Evolutionary conservation across 768 basidiomycete species (phyloP), one percentile per base, ranked within the genome.

Genomic region (Tubosaeta sp.): DNA sequence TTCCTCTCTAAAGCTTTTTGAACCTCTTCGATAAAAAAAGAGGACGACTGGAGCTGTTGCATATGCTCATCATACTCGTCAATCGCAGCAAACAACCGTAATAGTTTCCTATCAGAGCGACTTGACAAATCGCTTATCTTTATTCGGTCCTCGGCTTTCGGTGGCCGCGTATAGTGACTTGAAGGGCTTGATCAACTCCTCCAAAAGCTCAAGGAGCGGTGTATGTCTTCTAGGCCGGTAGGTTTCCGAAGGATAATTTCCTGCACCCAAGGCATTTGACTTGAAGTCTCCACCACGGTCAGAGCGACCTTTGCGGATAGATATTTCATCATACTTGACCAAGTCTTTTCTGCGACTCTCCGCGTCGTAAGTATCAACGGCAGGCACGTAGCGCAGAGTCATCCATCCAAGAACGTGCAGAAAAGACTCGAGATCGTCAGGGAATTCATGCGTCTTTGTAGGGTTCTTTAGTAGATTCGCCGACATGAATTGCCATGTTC

Each of bases 351-450:
- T 27, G 6, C 27, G 27, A 9, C 9, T 9, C 6, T 6, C 27
- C 9, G 27, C 27, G 9, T 27, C 27, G 39, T 44, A 51, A 0
- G 9, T 3, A 4, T 46, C 34, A 4, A 19, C 13, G 18, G 41
- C 32, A 31, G 29, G 45, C 13, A 41, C 34, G 13, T 39, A 40
- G 7, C 21, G 25, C 13, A 48, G 14, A 12, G 19, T 49, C 14
- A 4, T 53, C 51, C 55, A 47, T 11, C 27, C 46, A 0, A 55
- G 31, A 18, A 54, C 48, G 39, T 62, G 53, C 32, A 59, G n/a
- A 46, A 71, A 69, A 0, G 71, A 70, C 46, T 71, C 66, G 8
- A 71, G 43, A 40, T 72, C 67, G 24, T 70, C 67, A 21, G 58
- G 46, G n/a, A 68, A 49, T 1, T 25, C 42, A 19, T 69, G 68